Evolutionary conservation across 2,329 filamentous ascomycete genomes (phyloP).

Genomic region (Tolypocladium ovalisporum): DNA sequence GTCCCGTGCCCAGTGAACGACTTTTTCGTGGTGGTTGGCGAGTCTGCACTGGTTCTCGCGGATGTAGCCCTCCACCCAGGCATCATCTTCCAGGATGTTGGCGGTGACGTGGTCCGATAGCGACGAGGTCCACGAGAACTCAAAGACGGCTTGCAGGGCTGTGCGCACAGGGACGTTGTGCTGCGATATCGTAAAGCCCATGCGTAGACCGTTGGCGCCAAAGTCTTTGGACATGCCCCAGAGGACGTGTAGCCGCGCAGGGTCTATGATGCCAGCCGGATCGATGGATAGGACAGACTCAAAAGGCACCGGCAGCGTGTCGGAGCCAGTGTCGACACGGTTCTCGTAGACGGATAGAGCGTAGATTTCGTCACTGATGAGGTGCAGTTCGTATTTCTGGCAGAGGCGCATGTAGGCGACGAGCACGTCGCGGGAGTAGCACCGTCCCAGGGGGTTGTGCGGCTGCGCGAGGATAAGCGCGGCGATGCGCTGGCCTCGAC

Average conservation of each 20-base stretch:
- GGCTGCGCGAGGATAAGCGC: conserved; percentile 40
- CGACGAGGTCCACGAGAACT: conserved; percentile 34
- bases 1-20: conserved; percentile 22
- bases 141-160: conserved; percentile 22
- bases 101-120: conserved; percentile 29
- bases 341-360: conserved; percentile 40
- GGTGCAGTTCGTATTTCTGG: conserved; percentile 33
- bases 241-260: conserved; percentile 37
- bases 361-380: conserved; percentile 40
- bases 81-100: conserved; percentile 30
- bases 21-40: conserved; percentile 24
- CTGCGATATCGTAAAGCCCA: conserved; percentile 40
- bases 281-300: conserved; percentile 35
- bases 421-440: conserved; percentile 29
- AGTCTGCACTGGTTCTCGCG: conserved; percentile 28
- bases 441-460: conserved; percentile 40
- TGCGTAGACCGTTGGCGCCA: conserved; percentile 42
- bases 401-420: conserved; percentile 34
- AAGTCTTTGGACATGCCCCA: conserved; percentile 41
- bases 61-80: conserved; percentile 33
- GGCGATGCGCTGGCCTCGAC: conserved; percentile 27
- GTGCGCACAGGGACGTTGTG: conserved; percentile 26
- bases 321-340: conserved; percentile 12
- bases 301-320: conserved; percentile 22
- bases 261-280: conserved; percentile 31